Evolutionary conservation across 2,329 filamentous ascomycete genomes (phyloP), one percentile per base, ranked within the genome.

Genomic region (Exophiala xenobiotica): DNA sequence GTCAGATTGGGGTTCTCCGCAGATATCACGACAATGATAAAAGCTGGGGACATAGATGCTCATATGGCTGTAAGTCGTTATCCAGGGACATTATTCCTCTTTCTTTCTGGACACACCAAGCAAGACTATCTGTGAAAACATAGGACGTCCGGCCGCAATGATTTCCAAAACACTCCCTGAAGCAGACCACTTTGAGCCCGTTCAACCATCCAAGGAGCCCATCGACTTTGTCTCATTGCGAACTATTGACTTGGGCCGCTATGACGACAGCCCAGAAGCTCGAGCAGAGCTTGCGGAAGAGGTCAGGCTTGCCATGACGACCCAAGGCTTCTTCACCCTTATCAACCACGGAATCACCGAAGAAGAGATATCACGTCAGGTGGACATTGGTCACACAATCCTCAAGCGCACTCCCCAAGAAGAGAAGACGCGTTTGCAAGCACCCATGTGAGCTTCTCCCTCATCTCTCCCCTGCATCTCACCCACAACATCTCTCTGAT

Each of bases 301-400:
- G 29, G 35, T 54, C 9, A 33, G 24, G 11, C 20, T 19, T 3
- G 51, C 51, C 4, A 54, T 54, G 51, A 46, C 40, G 14, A 46
- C 51, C 0, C 51, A 54, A 12, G 51, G 81, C 0, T 81, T 85
- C 68, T 85, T 85, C 68, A 83, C 84, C 54, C 76, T 85, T 16
- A 78, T 77, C 52, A 82, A 84, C 66, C 84, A 80, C 54, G 81
- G 80, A 24, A 71, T 85, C n/a, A 69, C 67, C 1, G 79, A 84
- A 63, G 79, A 82, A 40, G 71, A 82, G 62, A 74, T 85, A 1
- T 76, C 85, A 57, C 70, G 72, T 4, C 81, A 85, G 56, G 85
- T 84, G 55, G 79, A 81, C 9, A 74, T 85, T 2, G 81, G 77
- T 1, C 79, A 80, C 51, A 71, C 78, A 27, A 76, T 85, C 55